These are phyloP conservation scores for Aspergillus sp. DNA, from an alignment of 2,329 filamentous ascomycete genomes.

Conservation along the genomic window DNA sequence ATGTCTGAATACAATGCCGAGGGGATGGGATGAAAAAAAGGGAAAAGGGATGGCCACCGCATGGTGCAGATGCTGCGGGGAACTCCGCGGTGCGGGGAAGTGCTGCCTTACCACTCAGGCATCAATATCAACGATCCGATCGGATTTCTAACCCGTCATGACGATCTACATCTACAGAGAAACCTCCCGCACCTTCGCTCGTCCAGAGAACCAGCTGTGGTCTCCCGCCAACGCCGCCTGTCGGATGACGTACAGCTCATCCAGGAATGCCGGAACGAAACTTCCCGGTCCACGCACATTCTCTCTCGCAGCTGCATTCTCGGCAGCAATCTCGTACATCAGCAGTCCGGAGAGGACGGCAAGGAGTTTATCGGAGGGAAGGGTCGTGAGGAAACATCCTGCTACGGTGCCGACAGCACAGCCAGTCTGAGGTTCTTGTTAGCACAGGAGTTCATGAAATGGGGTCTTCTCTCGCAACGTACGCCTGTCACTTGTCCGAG, in stretches of 20 bases:
- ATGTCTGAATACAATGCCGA: not conserved
- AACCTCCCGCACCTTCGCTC: slow-evolving; percentile 37
- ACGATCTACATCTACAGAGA: slow-evolving; percentile 16
- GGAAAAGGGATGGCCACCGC: not conserved
- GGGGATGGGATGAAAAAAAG: not conserved
- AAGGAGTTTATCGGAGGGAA: slow-evolving; percentile 63
- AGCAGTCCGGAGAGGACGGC: slow-evolving; percentile 72
- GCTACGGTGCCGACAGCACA: slow-evolving; percentile 83
- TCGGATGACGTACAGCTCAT: slow-evolving; percentile 59
- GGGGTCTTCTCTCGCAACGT: slow-evolving; percentile 14
- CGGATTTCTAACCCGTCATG: not conserved
- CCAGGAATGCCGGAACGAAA: slow-evolving; percentile 82
- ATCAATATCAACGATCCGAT: not conserved
- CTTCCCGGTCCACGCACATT: slow-evolving; percentile 77
- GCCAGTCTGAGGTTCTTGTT: slow-evolving; percentile 55
- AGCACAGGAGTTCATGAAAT: not conserved
- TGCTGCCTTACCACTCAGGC: slow-evolving; percentile 12
- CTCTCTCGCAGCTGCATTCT: slow-evolving; percentile 57
- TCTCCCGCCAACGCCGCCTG: slow-evolving; percentile 32
- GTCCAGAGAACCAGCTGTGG: slow-evolving; percentile 33
- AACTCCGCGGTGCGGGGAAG: slow-evolving; percentile 15
- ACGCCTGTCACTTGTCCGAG: slow-evolving; percentile 48
- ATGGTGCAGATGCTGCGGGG: slow-evolving; percentile 12
- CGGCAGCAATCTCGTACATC: slow-evolving; percentile 76
- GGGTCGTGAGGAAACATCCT: slow-evolving; percentile 69